phyloP scores from a whole-genome alignment of 2,329 filamentous ascomycete species.

The Fusarium globosum region DNA sequence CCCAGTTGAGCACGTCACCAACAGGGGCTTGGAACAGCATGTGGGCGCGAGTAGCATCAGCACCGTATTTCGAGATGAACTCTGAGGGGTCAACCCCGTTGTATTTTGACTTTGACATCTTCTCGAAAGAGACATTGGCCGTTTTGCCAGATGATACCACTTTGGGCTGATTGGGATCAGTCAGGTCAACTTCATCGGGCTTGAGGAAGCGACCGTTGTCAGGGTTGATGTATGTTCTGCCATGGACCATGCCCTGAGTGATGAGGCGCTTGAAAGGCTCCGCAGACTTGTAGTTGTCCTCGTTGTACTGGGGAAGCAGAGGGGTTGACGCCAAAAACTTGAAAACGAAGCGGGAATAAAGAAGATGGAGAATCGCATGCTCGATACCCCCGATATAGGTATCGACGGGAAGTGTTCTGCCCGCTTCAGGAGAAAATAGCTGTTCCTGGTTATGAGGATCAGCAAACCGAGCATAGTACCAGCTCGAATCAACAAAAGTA shows the following conservation, averaged over 20 bases:
- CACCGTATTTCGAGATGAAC: constrained; percentile 79
- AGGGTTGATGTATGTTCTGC: constrained; percentile 83
- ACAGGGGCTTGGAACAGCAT: constrained; percentile 91
- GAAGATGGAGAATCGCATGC: constrained; percentile 88
- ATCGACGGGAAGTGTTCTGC: constrained; percentile 78
- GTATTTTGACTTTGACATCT: constrained; percentile 96
- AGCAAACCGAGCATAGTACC: constrained; percentile 87
- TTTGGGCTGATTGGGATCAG: constrained; percentile 64
- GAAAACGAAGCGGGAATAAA: constrained; percentile 91
- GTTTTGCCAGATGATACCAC: constrained; percentile 70
- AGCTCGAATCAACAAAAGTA: constrained; percentile 94
- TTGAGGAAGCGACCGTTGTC: constrained; percentile 79
- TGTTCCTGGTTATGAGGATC: constrained; percentile 73
- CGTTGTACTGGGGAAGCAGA: constrained; percentile 56
- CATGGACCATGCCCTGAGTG: constrained; percentile 94
- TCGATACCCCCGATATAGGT: constrained; percentile 91
- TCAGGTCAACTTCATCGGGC: constrained; percentile 77
- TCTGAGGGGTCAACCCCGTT: constrained; percentile 86
- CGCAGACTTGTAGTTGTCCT: constrained; percentile 52
- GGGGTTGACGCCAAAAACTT: constrained; percentile 78
- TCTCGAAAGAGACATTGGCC: constrained; percentile 78
- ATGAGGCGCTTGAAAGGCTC: constrained; percentile 88
- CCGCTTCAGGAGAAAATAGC: constrained; percentile 71
- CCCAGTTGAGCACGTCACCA: constrained; percentile 87
- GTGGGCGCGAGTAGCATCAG: constrained; percentile 86